Evolutionary conservation across 2,329 filamentous ascomycete species (phyloP), one percentile per base, ranked within the genome.

Genomic region (Colletotrichum destructivum): DNA sequence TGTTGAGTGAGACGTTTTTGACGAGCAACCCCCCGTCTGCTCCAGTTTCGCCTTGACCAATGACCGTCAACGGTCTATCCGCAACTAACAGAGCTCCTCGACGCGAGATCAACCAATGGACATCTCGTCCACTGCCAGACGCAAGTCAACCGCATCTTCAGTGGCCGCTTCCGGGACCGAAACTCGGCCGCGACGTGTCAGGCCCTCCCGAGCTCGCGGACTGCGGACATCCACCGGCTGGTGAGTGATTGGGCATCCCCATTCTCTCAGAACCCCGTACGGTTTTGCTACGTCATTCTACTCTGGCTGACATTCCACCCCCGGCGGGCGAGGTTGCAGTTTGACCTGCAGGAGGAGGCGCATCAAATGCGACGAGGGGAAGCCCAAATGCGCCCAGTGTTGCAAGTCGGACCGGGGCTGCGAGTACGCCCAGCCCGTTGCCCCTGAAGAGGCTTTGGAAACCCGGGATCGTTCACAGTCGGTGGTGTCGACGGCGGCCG

Each of bases 291-390:
- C 35, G 13, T 63, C 35, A 44, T 31, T 31, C 3, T 6, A 38
- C 49, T 15, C 18, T 8, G n/a, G 31, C 21, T 54, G 31, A 54
- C 12, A 16, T 44, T 11, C 16, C 15, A 35, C 16, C 15, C 11
- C 13, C 44, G 26, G 26, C 26, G 26, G 4, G 4, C 4, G 31
- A 31, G 35, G 5, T 11, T 64, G 26, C n/a, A 66, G 81, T 65
- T 80, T 79, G 78, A 80, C 81, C 4, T 82, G 81, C 71, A 79
- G 81, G 18, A 73, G 76, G 40, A 76, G 80, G 38, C 79, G 79
- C 70, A 77, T 82, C 74, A 82, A 82, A 75, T 71, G 68, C 51
- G 81, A 82, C 62, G 81, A 82, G 73, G 74, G 71, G 51, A 76
- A 75, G 40, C 81, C 81, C 4, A 72, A 69, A 12, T 82, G 80